Percentiles rank a stretch among this genome's conserved stretches.
These are phyloP conservation scores for Endoconidiophora laricicola DNA, from an alignment of 2,329 filamentous ascomycete genomes.

Conservation along the genomic window DNA sequence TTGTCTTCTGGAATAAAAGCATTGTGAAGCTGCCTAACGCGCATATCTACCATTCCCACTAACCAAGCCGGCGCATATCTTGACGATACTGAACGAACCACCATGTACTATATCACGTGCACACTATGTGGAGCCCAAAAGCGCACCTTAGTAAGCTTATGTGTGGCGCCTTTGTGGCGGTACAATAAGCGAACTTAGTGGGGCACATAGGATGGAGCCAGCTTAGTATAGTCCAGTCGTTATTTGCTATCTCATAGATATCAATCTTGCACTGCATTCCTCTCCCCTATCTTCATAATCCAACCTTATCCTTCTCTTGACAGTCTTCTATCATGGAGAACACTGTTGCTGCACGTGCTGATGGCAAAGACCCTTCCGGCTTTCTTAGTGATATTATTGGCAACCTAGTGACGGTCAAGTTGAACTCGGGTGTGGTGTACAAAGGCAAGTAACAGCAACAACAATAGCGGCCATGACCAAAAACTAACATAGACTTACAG, in stretches of 20 bases:
- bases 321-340: constrained; percentile 50
- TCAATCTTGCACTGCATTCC: background rate
- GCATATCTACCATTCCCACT: no score
- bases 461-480: background rate
- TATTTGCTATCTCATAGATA: background rate
- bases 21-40: no score
- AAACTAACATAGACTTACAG: constrained; percentile 27
- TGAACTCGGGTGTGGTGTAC: constrained; percentile 97
- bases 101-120: no score
- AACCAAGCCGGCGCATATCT: no score
- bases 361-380: constrained; percentile 81
- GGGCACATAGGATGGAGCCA: no score
- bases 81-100: no score
- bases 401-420: constrained; percentile 83
- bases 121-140: no score
- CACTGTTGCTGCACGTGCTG: constrained; percentile 41
- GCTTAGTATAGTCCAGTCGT: background rate
- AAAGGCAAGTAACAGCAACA: constrained; percentile 45
- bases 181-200: no score
- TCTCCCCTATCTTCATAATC: background rate
- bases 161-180: no score
- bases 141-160: no score
- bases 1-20: no score
- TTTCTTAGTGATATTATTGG: constrained; percentile 93
- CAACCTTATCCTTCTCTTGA: background rate